Evolutionary conservation across 1,139 yeast genomes (phyloP).

Genomic region (Blastobotrys proliferans): DNA sequence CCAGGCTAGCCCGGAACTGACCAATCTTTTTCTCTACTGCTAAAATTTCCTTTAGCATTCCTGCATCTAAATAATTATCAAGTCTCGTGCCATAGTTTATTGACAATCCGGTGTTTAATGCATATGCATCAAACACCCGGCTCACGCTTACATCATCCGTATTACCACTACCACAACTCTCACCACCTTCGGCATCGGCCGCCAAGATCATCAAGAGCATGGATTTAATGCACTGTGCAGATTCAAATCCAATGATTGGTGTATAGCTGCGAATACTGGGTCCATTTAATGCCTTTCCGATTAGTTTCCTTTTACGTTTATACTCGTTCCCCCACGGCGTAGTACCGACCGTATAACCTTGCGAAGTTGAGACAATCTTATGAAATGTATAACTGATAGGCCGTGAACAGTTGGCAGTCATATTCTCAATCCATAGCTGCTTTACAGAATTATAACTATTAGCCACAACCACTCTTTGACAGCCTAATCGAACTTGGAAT

Average conservation of each 20-base stretch:
- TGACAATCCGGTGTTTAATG: conserved; percentile 52
- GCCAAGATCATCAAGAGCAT: no score
- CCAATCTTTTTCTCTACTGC: conserved; percentile 63
- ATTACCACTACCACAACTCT: no score
- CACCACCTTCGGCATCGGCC: conserved; percentile 9
- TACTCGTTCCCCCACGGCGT: conserved; percentile 63
- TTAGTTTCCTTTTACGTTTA: conserved; percentile 49
- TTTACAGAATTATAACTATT: conserved; percentile 55
- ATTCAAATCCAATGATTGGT: conserved; percentile 44
- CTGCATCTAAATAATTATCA: conserved; percentile 40
- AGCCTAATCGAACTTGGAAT: conserved; percentile 63
- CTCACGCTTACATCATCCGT: conserved; percentile 44
- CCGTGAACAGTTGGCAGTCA: conserved; percentile 58
- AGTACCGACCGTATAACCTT: conserved; percentile 63
- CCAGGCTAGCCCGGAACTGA: conserved; percentile 56
- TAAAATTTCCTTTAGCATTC: conserved; percentile 52
- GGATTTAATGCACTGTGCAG: conserved; percentile 27
- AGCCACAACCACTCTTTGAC: conserved; percentile 54
- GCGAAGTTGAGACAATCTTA: conserved; percentile 55
- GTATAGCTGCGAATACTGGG: conserved; percentile 34
- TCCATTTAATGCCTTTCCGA: conserved; percentile 49
- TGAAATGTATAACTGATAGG: conserved; percentile 70
- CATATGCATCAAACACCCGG: conserved; percentile 48
- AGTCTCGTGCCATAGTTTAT: conserved; percentile 59
- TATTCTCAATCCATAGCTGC: conserved; percentile 51